These are phyloP conservation scores for Lindgomyces ingoldianus DNA, from an alignment of 495 filamentous ascomycete species.

Conservation along the genomic window DNA sequence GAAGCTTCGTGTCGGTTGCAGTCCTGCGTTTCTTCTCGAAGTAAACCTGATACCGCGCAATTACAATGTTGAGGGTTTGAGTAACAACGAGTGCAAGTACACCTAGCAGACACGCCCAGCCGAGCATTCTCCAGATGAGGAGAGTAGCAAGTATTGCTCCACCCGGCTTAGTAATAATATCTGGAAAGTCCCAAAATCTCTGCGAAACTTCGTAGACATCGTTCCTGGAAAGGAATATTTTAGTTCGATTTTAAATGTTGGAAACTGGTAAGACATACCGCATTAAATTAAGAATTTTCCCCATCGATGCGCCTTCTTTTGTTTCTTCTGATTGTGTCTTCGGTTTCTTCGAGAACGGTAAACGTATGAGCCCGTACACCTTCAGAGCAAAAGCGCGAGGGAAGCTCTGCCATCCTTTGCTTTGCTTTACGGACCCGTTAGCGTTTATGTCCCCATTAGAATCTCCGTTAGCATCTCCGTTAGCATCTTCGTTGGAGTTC, in stretches of 20 bases:
- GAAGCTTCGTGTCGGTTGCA: constrained; percentile 70
- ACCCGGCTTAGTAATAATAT: constrained; percentile 66
- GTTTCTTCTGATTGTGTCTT: constrained; percentile 33
- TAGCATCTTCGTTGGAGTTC: constrained; percentile 19
- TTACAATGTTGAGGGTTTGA: constrained; percentile 63
- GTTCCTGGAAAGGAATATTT: constrained; percentile 37
- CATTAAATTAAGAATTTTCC: constrained; percentile 81
- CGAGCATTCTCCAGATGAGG: constrained; percentile 73
- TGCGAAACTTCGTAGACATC: constrained; percentile 86
- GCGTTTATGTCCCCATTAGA: constrained; percentile 12
- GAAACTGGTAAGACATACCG: constrained; percentile 53
- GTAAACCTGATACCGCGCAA: constrained; percentile 61
- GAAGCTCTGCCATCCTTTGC: not conserved
- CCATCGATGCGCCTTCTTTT: constrained; percentile 70
- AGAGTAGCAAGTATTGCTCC: constrained; percentile 66
- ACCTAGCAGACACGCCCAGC: constrained; percentile 75
- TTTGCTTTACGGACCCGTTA: not conserved
- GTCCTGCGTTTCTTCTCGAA: constrained; percentile 65
- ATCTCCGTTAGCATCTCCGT: constrained; percentile 40
- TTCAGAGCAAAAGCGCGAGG: not conserved
- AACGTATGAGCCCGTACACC: not conserved
- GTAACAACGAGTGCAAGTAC: constrained; percentile 63
- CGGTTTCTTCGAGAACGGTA: constrained; percentile 15
- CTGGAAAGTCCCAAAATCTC: constrained; percentile 75
- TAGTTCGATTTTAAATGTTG: not conserved